A percentile compares a stretch with the other conserved stretches of the same genome.
Conservation (phyloP, 768 basidiomycete genomes). For the Rossbeevera mucosa region DNA sequence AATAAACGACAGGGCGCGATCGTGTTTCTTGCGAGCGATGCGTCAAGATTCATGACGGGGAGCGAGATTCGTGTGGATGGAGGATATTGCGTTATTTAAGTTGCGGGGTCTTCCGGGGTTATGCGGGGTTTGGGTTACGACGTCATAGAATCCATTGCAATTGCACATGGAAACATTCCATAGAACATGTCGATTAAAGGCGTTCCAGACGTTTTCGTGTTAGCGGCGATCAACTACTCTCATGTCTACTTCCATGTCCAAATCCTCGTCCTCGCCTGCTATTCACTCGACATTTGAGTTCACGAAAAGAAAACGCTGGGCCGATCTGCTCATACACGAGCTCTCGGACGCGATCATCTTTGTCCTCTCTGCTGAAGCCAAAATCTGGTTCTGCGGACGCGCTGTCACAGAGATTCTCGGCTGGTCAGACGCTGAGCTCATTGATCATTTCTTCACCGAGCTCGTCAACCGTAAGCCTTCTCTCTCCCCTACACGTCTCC, state of each 20-base stretch:
- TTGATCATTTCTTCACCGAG: conserved; percentile 62
- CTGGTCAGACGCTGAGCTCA: conserved; percentile 68
- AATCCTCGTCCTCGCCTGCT: conserved; percentile 10
- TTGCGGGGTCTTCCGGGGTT: conserved; percentile 11
- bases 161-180: too few species aligned
- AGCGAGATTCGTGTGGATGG: conserved; percentile 84
- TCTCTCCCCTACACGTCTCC: background rate
- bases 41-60: conserved; percentile 87
- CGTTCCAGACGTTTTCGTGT: background rate
- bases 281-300: conserved; percentile 57
- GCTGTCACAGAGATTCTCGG: conserved; percentile 70
- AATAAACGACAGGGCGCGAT: conserved; percentile 61
- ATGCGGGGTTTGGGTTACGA: conserved; percentile 16
- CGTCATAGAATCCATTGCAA: conserved; percentile 22
- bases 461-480: conserved; percentile 55
- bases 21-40: conserved; percentile 87
- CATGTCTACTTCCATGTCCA: conserved; percentile 19
- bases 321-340: conserved; percentile 72
- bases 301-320: conserved; percentile 84
- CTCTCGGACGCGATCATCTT: conserved; percentile 69
- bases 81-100: conserved; percentile 65
- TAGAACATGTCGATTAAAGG: too few species aligned
- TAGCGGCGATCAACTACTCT: background rate
- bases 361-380: conserved; percentile 57
- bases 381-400: conserved; percentile 65